Evolutionary conservation across 805 yeast species (phyloP).

Genomic region (Cyberlindnera euphorbiiphila): DNA sequence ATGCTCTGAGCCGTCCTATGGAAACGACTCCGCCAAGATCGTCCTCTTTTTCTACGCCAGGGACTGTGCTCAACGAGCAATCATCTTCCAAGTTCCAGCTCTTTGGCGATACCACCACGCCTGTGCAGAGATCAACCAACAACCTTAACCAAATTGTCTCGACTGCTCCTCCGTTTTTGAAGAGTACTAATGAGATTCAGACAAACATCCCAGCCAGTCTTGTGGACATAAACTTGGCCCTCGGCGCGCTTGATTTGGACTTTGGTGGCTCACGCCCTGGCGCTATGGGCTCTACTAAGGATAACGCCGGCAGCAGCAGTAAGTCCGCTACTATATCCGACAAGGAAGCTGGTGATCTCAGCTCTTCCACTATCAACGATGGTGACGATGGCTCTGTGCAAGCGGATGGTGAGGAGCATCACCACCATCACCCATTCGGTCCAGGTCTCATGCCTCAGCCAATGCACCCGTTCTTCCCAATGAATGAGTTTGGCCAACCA

Average conservation of each 20-base stretch:
- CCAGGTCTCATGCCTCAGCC: slow-evolving; percentile 23
- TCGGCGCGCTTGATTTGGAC: slow-evolving; percentile 27
- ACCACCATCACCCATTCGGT: slow-evolving; percentile 12
- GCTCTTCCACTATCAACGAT: slow-evolving; percentile 9
- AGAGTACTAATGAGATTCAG: slow-evolving; percentile 12
- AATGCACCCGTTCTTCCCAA: slow-evolving; percentile 27
- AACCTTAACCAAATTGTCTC: slow-evolving; percentile 16
- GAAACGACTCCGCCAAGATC: slow-evolving; percentile 17
- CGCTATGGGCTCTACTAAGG: no score
- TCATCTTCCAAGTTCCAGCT: slow-evolving; percentile 20
- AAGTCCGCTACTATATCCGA: slow-evolving; percentile 3
- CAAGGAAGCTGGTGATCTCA: slow-evolving; percentile 6
- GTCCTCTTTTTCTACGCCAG: slow-evolving; percentile 20
- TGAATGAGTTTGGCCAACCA: slow-evolving; percentile 29
- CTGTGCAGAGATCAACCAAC: slow-evolving; percentile 25
- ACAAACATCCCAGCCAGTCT: slow-evolving; percentile 19
- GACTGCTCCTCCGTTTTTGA: slow-evolving; percentile 27
- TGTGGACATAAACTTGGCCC: slow-evolving; percentile 25
- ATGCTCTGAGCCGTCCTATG: slow-evolving; percentile 17
- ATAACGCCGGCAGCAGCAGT: background rate
- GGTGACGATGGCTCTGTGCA: slow-evolving; percentile 5
- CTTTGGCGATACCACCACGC: slow-evolving; percentile 21
- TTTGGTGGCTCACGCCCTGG: slow-evolving; percentile 15
- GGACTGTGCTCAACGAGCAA: slow-evolving; percentile 5
- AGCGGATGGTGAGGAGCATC: slow-evolving; percentile 5